phyloP scores from a whole-genome alignment of 2,329 filamentous ascomycete species.

The Exophiala alcalophila region DNA sequence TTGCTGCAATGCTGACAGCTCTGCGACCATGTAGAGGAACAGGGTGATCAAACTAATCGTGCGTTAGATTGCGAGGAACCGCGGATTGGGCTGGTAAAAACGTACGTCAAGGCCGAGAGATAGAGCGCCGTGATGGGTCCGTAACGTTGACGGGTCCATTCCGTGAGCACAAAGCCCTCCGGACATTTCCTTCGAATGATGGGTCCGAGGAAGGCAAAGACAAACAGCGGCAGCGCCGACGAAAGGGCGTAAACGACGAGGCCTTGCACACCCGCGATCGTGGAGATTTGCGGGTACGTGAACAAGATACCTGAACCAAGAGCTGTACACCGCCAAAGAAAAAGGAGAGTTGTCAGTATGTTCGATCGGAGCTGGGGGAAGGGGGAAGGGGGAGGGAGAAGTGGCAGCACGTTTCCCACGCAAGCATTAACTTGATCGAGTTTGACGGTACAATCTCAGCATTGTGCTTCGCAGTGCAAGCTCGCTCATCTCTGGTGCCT shows the following conservation, averaged over 20 bases:
- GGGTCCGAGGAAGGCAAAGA: constrained; percentile 65
- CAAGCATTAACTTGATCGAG: constrained; percentile 99
- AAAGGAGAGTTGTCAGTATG: constrained; percentile 37
- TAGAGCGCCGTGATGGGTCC: constrained; percentile 67
- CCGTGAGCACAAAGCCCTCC: constrained; percentile 78
- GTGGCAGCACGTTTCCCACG: constrained; percentile 97
- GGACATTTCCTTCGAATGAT: constrained; percentile 77
- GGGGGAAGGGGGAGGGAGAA: constrained; percentile 48
- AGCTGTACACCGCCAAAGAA: constrained; percentile 49
- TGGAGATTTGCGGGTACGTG: constrained; percentile 76
- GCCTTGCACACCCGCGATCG: constrained; percentile 74
- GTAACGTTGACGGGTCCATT: constrained; percentile 79
- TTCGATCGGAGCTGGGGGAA: constrained; percentile 10
- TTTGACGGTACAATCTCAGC: constrained; percentile 95
- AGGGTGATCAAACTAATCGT: constrained; percentile 63
- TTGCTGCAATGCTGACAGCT: constrained; percentile 77
- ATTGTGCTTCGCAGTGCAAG: constrained; percentile 41
- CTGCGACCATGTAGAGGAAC: constrained; percentile 83
- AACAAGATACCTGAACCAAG: constrained; percentile 82
- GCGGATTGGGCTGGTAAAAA: constrained; percentile 1
- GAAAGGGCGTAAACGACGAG: constrained; percentile 72
- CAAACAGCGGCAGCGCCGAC: constrained; percentile 67
- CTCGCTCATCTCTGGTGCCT: constrained; percentile 34
- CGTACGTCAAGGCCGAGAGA: constrained; percentile 67
- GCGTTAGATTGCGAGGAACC: constrained; percentile 15